These are phyloP conservation scores for Truncatella angustata DNA, from an alignment of 2,329 filamentous ascomycete species.

Conservation along the genomic window DNA sequence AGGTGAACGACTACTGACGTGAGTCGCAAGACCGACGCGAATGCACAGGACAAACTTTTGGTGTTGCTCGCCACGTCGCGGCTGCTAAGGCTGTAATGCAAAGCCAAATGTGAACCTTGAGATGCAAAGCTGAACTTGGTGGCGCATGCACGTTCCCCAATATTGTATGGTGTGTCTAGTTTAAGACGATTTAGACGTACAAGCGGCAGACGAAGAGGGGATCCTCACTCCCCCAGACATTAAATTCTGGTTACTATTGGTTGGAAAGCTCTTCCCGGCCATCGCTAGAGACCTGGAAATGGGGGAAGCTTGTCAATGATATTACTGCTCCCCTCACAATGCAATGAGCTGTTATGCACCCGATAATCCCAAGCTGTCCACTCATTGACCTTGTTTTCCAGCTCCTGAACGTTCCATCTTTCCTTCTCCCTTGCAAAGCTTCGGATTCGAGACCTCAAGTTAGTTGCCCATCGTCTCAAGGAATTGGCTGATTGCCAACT, in stretches of 20 bases:
- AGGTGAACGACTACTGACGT: background rate
- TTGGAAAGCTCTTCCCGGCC: background rate
- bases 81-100: background rate
- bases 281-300: background rate
- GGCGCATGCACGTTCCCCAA: slow-evolving; percentile 13
- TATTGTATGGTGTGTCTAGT: background rate
- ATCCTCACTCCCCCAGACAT: background rate
- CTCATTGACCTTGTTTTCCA: no score
- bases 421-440: no score
- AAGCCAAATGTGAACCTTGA: no score
- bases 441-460: no score
- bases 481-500: background rate
- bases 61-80: background rate
- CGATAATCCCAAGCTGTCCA: no score
- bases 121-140: background rate
- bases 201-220: background rate
- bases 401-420: background rate
- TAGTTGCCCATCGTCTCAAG: no score
- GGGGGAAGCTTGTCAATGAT: background rate
- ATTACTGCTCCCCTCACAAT: background rate
- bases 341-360: no score
- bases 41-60: background rate
- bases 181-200: background rate
- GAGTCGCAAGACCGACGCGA: no score
- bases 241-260: background rate